Evolutionary conservation across 768 basidiomycete genomes (phyloP), one percentile per base, ranked within the genome.

Genomic region (Hemileccinum impolitum): DNA sequence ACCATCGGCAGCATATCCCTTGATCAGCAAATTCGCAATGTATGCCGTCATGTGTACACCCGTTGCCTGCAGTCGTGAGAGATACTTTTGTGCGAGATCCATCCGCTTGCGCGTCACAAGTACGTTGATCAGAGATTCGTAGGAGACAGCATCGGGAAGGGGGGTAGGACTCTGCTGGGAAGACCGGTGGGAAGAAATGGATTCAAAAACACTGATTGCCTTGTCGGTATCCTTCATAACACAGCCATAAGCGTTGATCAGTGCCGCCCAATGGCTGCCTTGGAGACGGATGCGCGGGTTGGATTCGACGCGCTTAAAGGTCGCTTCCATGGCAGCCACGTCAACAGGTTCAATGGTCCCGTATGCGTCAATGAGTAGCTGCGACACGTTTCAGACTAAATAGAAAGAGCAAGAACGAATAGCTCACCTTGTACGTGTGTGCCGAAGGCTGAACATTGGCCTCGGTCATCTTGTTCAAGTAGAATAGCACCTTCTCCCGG

Each of bases 1-100:
- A 15, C 85, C 85, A 1, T 75, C 76, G 23, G 83, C 78, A 0
- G 94, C 76, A 58, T 83, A 79, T 3, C 80, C 85, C 59, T 79
- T 76, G 63, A 82, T 76, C 45, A 70, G 34, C 30, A 64, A 28
- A 71, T 97, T 97, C 23, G 87, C 88, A 55, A 97, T 89, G 68
- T 99, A 99, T 6, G 95, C 94, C 2, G 94, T 97, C 81, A 93
- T 86, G 59, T 88, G 87, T 8, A 94, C 81, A 28, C 82, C 81
- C 6, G 77, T 72, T 1, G 68, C 57, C 19, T 69, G 71, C 72
- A 97, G 81, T 49, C 80, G 79, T 28, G 70, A 63, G 31, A 87
- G 66, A 63, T 90, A 93, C 15, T 70, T 58, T 0, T 84, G 82
- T 21, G 94, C 77, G 39, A 94, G 79, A 55, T 94, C 92, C 45